These are phyloP conservation scores for Alectoria sarmentosa DNA, from an alignment of 495 filamentous ascomycete genomes.

Conservation along the genomic window DNA sequence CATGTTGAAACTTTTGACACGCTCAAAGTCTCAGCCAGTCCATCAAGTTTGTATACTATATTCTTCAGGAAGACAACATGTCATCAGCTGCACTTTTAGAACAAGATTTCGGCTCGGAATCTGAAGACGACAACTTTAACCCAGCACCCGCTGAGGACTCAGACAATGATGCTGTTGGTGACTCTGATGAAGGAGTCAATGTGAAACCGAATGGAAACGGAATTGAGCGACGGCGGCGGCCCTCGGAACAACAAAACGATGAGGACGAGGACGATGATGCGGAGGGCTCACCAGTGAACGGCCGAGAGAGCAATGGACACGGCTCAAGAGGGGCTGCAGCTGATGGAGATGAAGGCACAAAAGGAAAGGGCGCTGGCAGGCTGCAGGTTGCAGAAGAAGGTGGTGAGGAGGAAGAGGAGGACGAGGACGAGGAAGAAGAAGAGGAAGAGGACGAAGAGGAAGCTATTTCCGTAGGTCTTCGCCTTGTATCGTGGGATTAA, in stretches of 20 bases:
- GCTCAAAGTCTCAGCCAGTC: neutral
- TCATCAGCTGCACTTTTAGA: conserved; percentile 34
- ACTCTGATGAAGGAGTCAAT: conserved; percentile 19
- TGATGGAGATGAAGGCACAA: conserved; percentile 43
- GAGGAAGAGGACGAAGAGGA: conserved; percentile 56
- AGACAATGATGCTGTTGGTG: conserved; percentile 51
- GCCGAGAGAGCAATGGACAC: conserved; percentile 16
- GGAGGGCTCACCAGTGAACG: conserved; percentile 24
- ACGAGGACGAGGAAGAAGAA: conserved; percentile 44
- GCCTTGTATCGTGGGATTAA: neutral
- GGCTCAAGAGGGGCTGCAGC: conserved; percentile 24
- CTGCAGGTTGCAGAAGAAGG: conserved; percentile 38
- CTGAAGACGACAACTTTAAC: conserved; percentile 80
- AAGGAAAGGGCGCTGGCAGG: conserved; percentile 47
- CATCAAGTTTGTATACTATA: neutral
- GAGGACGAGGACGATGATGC: conserved; percentile 43
- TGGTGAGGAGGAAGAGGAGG: conserved; percentile 44
- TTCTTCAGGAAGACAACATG: neutral
- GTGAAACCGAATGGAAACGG: conserved; percentile 11
- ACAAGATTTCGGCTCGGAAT: conserved; percentile 59
- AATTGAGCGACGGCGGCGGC: conserved; percentile 6
- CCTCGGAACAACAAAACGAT: conserved; percentile 1
- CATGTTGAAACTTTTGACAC: neutral
- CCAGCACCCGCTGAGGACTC: conserved; percentile 60
- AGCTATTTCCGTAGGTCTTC: conserved; percentile 45